Conservation (phyloP, 202 grass and related monocot genomes). For the Hordeum pubiflorum region DNA sequence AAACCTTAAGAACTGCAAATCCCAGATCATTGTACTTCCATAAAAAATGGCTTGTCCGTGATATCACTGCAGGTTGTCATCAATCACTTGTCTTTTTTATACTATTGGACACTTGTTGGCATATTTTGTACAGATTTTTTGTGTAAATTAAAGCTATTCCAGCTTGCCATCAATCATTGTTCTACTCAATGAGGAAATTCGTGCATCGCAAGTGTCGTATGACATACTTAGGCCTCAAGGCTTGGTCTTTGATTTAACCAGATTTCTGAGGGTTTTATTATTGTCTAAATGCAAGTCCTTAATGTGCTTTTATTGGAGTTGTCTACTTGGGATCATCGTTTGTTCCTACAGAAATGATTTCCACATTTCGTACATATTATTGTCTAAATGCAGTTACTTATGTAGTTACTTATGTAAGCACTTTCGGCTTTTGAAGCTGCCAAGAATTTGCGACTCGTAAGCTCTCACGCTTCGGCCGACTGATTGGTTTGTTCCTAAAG, state of each 20-base stretch:
- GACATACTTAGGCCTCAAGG: neutral
- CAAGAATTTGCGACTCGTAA: neutral
- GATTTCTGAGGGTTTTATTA: neutral
- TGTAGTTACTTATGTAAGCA: too few species aligned
- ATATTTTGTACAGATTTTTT: neutral
- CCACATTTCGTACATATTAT: neutral
- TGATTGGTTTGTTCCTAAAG: neutral
- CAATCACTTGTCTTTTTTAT: neutral
- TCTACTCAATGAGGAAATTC: neutral
- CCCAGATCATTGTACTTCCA: constrained; percentile 17
- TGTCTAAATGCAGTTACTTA: too few species aligned
- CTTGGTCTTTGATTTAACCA: neutral
- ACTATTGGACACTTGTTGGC: neutral
- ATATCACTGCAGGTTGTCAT: neutral
- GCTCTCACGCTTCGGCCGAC: neutral
- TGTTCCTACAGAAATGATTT: neutral
- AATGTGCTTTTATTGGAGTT: neutral
- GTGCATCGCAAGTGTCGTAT: constrained; percentile 11
- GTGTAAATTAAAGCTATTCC: neutral
- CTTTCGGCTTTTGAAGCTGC: neutral
- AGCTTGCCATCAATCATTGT: neutral
- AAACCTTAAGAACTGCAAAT: constrained; percentile 17
- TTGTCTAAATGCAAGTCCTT: neutral
- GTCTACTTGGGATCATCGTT: neutral
- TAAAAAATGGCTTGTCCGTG: neutral